phyloP scores from a whole-genome alignment of 352 stramenopile species.

The Phytopythium mirpurense region DNA sequence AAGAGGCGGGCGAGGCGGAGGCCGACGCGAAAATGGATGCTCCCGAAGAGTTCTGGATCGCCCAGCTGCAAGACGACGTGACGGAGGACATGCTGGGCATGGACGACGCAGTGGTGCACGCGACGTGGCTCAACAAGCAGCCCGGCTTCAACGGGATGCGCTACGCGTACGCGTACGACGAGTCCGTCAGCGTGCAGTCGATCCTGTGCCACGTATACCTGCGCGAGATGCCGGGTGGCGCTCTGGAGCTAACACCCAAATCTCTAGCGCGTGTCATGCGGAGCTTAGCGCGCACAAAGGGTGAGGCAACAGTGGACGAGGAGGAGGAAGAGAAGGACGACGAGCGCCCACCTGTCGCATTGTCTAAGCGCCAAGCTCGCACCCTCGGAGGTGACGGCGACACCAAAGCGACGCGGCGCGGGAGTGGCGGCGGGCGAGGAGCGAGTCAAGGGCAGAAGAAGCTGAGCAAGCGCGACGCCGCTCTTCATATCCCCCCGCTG shows the following conservation, averaged over 20 bases:
- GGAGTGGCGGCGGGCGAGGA: slow-evolving; percentile 5
- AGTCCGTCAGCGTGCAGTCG: slow-evolving; percentile 49
- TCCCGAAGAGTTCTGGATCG: slow-evolving; percentile 56
- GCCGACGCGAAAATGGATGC: not conserved
- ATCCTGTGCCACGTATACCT: slow-evolving; percentile 76
- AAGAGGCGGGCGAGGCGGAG: slow-evolving; percentile 6
- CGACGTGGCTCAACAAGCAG: slow-evolving; percentile 59
- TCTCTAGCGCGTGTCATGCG: slow-evolving; percentile 48
- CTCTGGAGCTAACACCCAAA: slow-evolving; percentile 59
- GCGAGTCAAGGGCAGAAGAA: slow-evolving; percentile 21
- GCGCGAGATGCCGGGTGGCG: slow-evolving; percentile 26
- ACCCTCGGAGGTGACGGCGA: slow-evolving; percentile 13
- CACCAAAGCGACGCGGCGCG: slow-evolving; percentile 3
- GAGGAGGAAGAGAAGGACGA: slow-evolving; percentile 38
- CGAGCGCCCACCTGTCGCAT: slow-evolving; percentile 36
- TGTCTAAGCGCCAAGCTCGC: slow-evolving; percentile 2
- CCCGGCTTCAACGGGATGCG: slow-evolving; percentile 5
- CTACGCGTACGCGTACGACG: slow-evolving; percentile 58
- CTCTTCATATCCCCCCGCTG: slow-evolving; percentile 42
- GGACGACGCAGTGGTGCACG: slow-evolving; percentile 37
- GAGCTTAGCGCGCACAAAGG: slow-evolving; percentile 31
- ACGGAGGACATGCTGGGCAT: slow-evolving; percentile 62
- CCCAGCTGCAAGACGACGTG: slow-evolving; percentile 69
- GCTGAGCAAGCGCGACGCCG: slow-evolving; percentile 26
- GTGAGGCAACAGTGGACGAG: slow-evolving; percentile 15